Evolutionary conservation across 192 early-diverging fungal genomes (phyloP).

Genomic region (Pilobolus umbonatus): DNA sequence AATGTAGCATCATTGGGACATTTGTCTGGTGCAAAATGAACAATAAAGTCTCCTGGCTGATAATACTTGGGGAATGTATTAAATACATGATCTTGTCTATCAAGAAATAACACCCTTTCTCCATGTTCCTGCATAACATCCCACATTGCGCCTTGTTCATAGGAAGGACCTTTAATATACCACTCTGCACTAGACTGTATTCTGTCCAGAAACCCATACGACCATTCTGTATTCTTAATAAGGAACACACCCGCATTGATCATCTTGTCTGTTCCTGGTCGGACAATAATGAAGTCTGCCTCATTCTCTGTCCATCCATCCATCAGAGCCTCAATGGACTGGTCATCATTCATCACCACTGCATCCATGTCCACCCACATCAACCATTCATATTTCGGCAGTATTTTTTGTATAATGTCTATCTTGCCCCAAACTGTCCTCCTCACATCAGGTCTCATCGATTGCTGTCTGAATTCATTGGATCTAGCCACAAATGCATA

Average conservation of each 20-base stretch:
- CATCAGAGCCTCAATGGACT: slow-evolving; percentile 37
- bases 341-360: slow-evolving; percentile 40
- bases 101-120: slow-evolving; percentile 29
- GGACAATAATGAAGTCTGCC: slow-evolving; percentile 43
- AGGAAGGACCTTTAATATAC: slow-evolving; percentile 35
- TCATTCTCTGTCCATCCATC: not conserved
- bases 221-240: slow-evolving; percentile 50
- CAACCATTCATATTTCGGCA: slow-evolving; percentile 55
- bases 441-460: slow-evolving; percentile 25
- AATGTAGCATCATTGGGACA: slow-evolving; percentile 48
- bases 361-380: slow-evolving; percentile 59
- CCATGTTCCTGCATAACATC: slow-evolving; percentile 40
- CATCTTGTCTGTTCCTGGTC: slow-evolving; percentile 37
- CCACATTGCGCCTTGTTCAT: slow-evolving; percentile 58
- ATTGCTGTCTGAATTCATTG: slow-evolving; percentile 51
- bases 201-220: slow-evolving; percentile 36
- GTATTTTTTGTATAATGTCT: slow-evolving; percentile 44
- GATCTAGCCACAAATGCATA: slow-evolving; percentile 51
- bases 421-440: slow-evolving; percentile 53
- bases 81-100: slow-evolving; percentile 47
- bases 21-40: slow-evolving; percentile 54
- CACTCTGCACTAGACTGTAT: slow-evolving; percentile 34
- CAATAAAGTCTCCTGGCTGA: slow-evolving; percentile 44
- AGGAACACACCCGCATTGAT: slow-evolving; percentile 54
- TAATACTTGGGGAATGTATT: slow-evolving; percentile 54